Evolutionary conservation across 108 stramenopile genomes (phyloP).

Genomic region (Cyclotella cryptica): DNA sequence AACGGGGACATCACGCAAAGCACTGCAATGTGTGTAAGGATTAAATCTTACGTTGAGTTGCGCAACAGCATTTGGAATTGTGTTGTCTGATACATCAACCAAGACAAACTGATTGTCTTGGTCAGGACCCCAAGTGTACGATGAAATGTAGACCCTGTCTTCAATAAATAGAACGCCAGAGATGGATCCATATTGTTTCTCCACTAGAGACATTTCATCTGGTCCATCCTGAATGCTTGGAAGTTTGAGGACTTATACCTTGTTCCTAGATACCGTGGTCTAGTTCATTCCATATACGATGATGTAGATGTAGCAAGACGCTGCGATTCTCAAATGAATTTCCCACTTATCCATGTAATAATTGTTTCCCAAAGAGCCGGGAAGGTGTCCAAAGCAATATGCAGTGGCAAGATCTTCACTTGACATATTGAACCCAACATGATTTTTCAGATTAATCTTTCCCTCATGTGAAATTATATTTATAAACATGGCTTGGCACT

Average conservation of each 20-base stretch:
- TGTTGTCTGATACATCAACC: not conserved
- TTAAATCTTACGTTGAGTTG: not conserved
- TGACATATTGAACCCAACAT: constrained; percentile 13
- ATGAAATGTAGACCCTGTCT: not conserved
- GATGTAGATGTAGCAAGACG: too few relatives aligned
- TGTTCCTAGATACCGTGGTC: too few relatives aligned
- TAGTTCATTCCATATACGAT: too few relatives aligned
- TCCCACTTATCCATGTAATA: constrained; percentile 1
- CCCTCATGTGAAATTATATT: not conserved
- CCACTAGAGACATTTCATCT: too few relatives aligned
- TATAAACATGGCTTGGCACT: not conserved
- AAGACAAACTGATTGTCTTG: not conserved
- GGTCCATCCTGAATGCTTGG: too few relatives aligned
- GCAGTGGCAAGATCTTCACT: not conserved
- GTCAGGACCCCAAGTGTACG: not conserved
- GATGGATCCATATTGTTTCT: too few relatives aligned
- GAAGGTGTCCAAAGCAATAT: constrained; percentile 7
- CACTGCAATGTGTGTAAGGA: not conserved
- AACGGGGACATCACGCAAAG: too few relatives aligned
- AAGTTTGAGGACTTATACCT: too few relatives aligned
- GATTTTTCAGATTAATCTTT: not conserved
- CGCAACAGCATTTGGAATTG: not conserved
- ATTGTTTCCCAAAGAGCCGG: not conserved
- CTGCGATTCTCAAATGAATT: too few relatives aligned
- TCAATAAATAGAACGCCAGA: not conserved